phyloP scores from a whole-genome alignment of 2,329 filamentous ascomycete genomes.

The Nothomitra cinnamomea region DNA sequence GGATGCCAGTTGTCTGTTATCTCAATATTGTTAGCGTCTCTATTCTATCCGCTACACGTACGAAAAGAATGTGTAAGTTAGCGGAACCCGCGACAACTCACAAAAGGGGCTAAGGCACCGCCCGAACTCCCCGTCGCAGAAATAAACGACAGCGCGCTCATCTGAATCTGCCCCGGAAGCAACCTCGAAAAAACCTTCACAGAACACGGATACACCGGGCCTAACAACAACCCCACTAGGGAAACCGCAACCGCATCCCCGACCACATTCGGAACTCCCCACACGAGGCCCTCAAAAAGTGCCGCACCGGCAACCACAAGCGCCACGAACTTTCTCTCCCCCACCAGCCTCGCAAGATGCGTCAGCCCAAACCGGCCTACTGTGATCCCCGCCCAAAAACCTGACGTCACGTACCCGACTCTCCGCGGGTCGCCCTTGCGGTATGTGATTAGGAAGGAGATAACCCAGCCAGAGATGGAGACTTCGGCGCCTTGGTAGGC shows the following conservation, averaged over 20 bases:
- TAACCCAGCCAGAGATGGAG: conserved; percentile 71
- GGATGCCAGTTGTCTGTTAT: conserved; percentile 40
- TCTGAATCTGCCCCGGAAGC: conserved; percentile 40
- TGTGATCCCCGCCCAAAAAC: conserved; percentile 55
- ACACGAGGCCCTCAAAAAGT: conserved; percentile 29
- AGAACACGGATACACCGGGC: conserved; percentile 64
- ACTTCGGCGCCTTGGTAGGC: conserved; percentile 76
- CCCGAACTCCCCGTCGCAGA: conserved; percentile 52
- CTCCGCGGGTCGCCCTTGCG: conserved; percentile 50
- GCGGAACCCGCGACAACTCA: too few species aligned
- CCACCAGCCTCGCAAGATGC: conserved; percentile 45
- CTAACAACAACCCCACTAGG: conserved; percentile 57
- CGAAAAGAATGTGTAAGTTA: too few species aligned
- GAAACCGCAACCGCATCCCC: conserved; percentile 40
- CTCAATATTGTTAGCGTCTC: too few species aligned
- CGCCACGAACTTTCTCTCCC: conserved; percentile 54
- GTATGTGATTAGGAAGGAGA: conserved; percentile 62
- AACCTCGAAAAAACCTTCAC: conserved; percentile 40
- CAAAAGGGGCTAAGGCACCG: conserved; percentile 47
- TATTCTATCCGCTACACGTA: too few species aligned
- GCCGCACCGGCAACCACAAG: conserved; percentile 1
- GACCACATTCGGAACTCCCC: conserved; percentile 60
- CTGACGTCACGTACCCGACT: conserved; percentile 65
- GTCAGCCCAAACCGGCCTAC: conserved; percentile 57
- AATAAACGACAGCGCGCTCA: conserved; percentile 49